These are phyloP conservation scores for Gymnopus androsaceus DNA, from an alignment of 1,284 basidiomycete genomes.

Conservation along the genomic window DNA sequence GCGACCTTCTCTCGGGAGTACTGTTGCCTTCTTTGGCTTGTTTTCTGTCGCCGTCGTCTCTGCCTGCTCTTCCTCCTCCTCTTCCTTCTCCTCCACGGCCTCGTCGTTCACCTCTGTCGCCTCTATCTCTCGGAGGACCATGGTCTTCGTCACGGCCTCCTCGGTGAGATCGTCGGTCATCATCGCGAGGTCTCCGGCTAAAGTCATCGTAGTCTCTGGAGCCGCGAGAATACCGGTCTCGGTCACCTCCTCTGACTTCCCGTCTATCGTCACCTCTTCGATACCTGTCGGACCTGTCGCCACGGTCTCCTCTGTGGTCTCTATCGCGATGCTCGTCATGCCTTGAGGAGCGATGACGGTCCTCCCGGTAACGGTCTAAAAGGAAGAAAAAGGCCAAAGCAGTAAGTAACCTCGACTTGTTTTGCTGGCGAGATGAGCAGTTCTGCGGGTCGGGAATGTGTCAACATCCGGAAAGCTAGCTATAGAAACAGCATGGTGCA, in stretches of 20 bases:
- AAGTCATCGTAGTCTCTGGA: constrained; percentile 41
- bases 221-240: constrained; percentile 27
- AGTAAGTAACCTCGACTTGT: constrained; percentile 50
- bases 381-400: constrained; percentile 41
- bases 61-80: constrained; percentile 42
- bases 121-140: constrained; percentile 22
- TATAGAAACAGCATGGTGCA: constrained; percentile 50
- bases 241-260: constrained; percentile 46
- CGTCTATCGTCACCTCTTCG: constrained; percentile 29
- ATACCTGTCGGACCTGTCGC: constrained; percentile 22
- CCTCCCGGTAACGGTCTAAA: constrained; percentile 57
- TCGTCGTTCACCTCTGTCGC: constrained; percentile 43
- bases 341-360: constrained; percentile 54
- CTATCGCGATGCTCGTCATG: constrained; percentile 57
- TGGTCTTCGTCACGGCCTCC: constrained; percentile 27
- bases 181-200: constrained; percentile 26
- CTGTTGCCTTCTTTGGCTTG: constrained; percentile 52
- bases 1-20: constrained; percentile 79
- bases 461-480: constrained; percentile 19
- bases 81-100: constrained; percentile 49
- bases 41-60: constrained; percentile 43
- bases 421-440: constrained; percentile 37
- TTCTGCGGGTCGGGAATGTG: constrained; percentile 35
- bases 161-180: constrained; percentile 20
- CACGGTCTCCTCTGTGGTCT: constrained; percentile 42